These are phyloP conservation scores for Suillus brevipes DNA, from an alignment of 768 basidiomycete species.

Conservation along the genomic window DNA sequence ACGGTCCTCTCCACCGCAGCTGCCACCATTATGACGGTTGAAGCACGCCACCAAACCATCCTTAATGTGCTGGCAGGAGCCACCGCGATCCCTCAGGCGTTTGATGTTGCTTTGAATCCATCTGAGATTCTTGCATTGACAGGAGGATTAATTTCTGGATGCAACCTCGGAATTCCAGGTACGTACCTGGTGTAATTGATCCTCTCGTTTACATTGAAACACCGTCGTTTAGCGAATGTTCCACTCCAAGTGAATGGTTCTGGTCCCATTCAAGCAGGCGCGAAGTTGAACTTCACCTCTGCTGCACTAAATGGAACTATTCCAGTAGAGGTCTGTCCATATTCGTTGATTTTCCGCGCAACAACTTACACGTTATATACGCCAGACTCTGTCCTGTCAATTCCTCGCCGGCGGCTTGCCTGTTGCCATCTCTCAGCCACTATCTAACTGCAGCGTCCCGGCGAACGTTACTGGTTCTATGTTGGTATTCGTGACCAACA, in stretches of 20 bases:
- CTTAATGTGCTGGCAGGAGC: constrained; percentile 66
- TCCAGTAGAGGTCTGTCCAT: constrained; percentile 39
- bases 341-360: background rate
- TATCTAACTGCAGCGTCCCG: constrained; percentile 65
- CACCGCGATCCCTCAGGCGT: constrained; percentile 62
- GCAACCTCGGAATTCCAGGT: constrained; percentile 61
- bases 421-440: constrained; percentile 56
- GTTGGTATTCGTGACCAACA: constrained; percentile 67
- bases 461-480: constrained; percentile 70
- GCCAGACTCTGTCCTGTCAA: constrained; percentile 65
- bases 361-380: constrained; percentile 12
- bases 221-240: constrained; percentile 48
- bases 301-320: constrained; percentile 53
- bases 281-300: constrained; percentile 61
- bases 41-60: constrained; percentile 81
- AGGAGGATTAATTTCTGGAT: constrained; percentile 66
- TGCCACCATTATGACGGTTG: constrained; percentile 72
- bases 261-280: constrained; percentile 55
- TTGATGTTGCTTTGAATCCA: constrained; percentile 73
- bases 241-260: constrained; percentile 63
- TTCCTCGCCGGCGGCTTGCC: constrained; percentile 68
- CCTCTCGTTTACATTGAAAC: background rate
- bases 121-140: constrained; percentile 72
- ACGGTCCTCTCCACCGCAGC: constrained; percentile 64
- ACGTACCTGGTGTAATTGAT: constrained; percentile 17